Conservation (phyloP, 2,329 filamentous ascomycete genomes). For the Periconia sp. region DNA sequence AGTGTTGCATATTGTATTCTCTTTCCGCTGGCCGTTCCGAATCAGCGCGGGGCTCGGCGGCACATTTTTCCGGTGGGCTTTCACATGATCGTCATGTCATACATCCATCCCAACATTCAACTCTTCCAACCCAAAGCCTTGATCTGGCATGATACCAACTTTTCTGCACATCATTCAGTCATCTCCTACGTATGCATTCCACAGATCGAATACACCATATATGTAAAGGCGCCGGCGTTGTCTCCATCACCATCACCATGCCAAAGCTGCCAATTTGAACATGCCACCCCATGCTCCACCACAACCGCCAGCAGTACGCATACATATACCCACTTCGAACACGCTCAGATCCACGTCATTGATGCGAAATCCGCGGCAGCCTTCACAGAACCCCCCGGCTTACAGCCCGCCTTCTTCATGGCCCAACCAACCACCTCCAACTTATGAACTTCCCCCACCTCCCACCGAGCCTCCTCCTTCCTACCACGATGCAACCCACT, state of each 20-base stretch:
- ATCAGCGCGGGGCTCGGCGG: not conserved
- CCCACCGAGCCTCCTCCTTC: slow-evolving; percentile 36
- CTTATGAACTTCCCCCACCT: slow-evolving; percentile 9
- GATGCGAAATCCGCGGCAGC: not conserved
- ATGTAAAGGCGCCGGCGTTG: too few relatives aligned
- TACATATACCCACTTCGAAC: not conserved
- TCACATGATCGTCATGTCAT: not conserved
- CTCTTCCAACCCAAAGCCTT: too few relatives aligned
- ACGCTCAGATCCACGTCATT: not conserved
- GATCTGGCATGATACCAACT: too few relatives aligned
- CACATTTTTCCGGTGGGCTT: not conserved
- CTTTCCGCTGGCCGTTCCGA: too few relatives aligned
- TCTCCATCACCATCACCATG: too few relatives aligned
- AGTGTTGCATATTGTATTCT: too few relatives aligned
- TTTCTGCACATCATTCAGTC: too few relatives aligned
- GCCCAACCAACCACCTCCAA: slow-evolving; percentile 11
- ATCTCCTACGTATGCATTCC: too few relatives aligned
- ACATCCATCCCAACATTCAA: too few relatives aligned
- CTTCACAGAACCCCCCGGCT: slow-evolving; percentile 4
- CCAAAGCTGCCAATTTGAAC: too few relatives aligned
- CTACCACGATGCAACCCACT: slow-evolving; percentile 34
- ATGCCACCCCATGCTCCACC: too few relatives aligned
- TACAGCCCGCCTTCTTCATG: slow-evolving; percentile 8
- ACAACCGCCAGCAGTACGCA: not conserved
- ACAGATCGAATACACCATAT: too few relatives aligned